These are phyloP conservation scores for Chaetomium cochliodes DNA, from an alignment of 495 filamentous ascomycete species.

Conservation along the genomic window DNA sequence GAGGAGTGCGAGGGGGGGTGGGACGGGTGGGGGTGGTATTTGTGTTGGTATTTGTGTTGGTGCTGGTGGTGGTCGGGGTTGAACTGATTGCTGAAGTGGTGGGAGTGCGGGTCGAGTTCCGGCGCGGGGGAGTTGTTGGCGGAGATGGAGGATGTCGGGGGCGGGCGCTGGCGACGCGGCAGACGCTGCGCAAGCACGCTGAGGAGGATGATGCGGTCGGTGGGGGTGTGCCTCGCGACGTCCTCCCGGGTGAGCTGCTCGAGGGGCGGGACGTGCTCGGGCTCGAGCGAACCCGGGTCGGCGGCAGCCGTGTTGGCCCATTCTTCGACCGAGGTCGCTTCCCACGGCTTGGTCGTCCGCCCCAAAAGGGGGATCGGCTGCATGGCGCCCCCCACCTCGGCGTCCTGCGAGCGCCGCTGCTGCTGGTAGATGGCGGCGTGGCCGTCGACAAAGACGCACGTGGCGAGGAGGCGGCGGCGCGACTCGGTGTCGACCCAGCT, in stretches of 20 bases:
- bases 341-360: constrained; percentile 42
- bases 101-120: constrained; percentile 33
- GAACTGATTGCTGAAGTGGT: constrained; percentile 23
- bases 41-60: constrained; percentile 19
- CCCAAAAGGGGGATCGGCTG: constrained; percentile 42
- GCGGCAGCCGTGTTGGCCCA: constrained; percentile 36
- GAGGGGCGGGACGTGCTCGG: constrained; percentile 29
- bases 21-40: constrained; percentile 9
- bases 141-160: constrained; percentile 21
- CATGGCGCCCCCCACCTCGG: constrained; percentile 30
- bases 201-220: constrained; percentile 43
- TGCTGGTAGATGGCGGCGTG: constrained; percentile 53
- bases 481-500: constrained; percentile 51
- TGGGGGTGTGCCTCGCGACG: constrained; percentile 26
- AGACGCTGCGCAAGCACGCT: constrained; percentile 40
- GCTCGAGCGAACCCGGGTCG: constrained; percentile 29
- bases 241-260: constrained; percentile 37
- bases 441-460: constrained; percentile 52
- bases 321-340: constrained; percentile 35
- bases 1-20: too few species aligned
- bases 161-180: constrained; percentile 30
- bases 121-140: constrained; percentile 31
- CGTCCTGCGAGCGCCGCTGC: constrained; percentile 39
- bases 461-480: constrained; percentile 49
- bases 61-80: constrained; percentile 17